These are phyloP conservation scores for Lavandula angustifolia DNA, from an alignment of 257 asterid genomes.

Conservation along the genomic window DNA sequence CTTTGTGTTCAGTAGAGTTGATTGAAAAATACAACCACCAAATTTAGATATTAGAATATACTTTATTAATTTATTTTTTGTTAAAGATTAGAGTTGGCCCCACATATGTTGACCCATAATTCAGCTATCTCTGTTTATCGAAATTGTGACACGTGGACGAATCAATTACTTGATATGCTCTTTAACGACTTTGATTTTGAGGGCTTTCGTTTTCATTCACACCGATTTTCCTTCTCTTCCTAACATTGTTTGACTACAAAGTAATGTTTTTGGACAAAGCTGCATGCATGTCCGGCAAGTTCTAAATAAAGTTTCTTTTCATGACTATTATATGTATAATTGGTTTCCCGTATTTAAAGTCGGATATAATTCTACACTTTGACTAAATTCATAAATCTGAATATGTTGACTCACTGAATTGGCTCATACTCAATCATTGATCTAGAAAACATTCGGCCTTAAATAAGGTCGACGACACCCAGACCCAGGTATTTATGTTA, in stretches of 20 bases:
- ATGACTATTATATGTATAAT: too few relatives aligned
- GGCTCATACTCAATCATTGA: too few relatives aligned
- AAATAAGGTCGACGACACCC: too few relatives aligned
- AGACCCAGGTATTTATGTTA: too few relatives aligned
- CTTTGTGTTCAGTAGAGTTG: too few relatives aligned
- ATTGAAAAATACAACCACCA: not conserved
- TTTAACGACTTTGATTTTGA: not conserved
- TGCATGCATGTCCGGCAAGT: not conserved
- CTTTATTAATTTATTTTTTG: not conserved
- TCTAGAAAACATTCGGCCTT: too few relatives aligned
- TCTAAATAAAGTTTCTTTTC: too few relatives aligned
- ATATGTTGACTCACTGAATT: too few relatives aligned
- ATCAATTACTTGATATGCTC: not conserved
- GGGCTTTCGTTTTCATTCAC: not conserved
- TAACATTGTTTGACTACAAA: conserved; percentile 1
- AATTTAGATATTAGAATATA: not conserved
- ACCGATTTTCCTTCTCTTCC: not conserved
- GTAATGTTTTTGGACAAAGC: not conserved
- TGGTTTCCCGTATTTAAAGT: too few relatives aligned
- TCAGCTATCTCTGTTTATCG: not conserved
- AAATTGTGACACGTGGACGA: not conserved
- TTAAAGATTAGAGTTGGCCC: not conserved
- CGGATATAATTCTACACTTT: too few relatives aligned
- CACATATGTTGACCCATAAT: conserved; percentile 12
- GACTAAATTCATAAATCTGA: too few relatives aligned